Evolutionary conservation across 148 eudicot genomes (phyloP), one percentile per base, ranked within the genome.

Genomic region (Cornus kousa): DNA sequence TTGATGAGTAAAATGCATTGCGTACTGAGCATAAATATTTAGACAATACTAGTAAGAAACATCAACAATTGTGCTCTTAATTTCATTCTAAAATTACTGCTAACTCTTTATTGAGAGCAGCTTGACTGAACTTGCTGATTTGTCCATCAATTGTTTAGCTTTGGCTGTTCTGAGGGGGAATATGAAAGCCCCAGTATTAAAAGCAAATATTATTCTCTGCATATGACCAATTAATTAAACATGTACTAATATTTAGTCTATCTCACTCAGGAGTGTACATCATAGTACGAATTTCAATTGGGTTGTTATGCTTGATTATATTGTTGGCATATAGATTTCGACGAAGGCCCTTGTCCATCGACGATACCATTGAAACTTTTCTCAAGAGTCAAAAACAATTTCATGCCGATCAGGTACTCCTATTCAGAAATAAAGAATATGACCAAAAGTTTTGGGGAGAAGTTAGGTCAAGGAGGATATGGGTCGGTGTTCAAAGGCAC

Each of bases 401-500:
- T 71, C 22, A 71, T 43, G 24, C 74, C 28, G 28, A 28, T 28
- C 28, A 28, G 28, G 28, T 28, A 28, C 28, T 28, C 28, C 28
- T 28, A 28, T 46, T 43, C 24, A 7, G 74, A 71, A 9, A 71
- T 71, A 20, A 71, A 19, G 9, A 71, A 48, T 59, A 71, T 71
- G 5, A 71, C 74, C 20, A 40, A 43, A 13, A 13, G 55, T 43
- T 71, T 71, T 46, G 20, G 19, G 8, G 74, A 71, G 1, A 71
- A 71, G 28, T 71, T 71, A 28, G 28, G 28, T 11, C 31, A 43
- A 46, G 74, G 74, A 71, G 59, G 59, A 2, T 71, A 43, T 43
- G 74, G 74, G 11, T 16, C 74, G 1, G 74, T 71, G 16, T 71
- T 37, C 57, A 71, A 71, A 71, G 74, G 74, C 3, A 71, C 43